phyloP scores from a whole-genome alignment of 208 protist genomes.

The Trypanosoma caninum region DNA sequence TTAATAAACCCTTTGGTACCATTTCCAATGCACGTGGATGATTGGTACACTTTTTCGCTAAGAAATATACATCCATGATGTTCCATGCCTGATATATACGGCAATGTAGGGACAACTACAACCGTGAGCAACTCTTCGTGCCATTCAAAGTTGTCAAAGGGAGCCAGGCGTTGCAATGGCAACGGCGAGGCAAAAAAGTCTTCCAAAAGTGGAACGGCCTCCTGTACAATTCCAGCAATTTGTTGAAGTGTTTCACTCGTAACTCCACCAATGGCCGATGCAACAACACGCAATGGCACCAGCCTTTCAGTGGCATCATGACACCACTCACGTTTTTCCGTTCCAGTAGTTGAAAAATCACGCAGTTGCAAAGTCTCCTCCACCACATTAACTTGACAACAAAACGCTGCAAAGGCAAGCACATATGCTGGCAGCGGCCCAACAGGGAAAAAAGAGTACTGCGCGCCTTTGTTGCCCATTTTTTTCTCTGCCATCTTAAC shows the following conservation, averaged over 20 bases:
- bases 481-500: conserved; percentile 21
- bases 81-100: conserved; percentile 86
- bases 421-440: conserved; percentile 72
- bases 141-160: neutral
- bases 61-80: conserved; percentile 84
- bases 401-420: conserved; percentile 55
- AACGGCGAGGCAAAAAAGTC: conserved; percentile 64
- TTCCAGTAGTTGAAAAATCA: neutral
- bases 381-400: neutral
- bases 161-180: conserved; percentile 39
- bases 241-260: conserved; percentile 32
- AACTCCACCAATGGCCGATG: conserved; percentile 11
- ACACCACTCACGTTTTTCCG: neutral
- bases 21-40: neutral
- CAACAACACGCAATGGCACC: conserved; percentile 24
- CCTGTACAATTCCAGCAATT: conserved; percentile 22
- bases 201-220: conserved; percentile 43
- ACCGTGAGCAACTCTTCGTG: conserved; percentile 32
- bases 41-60: conserved; percentile 57
- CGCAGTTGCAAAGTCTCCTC: conserved; percentile 10
- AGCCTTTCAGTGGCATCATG: neutral
- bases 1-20: neutral
- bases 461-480: conserved; percentile 24
- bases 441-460: conserved; percentile 35
- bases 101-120: conserved; percentile 66